Evolutionary conservation across 2,329 filamentous ascomycete species (phyloP), one percentile per base, ranked within the genome.

Genomic region (Xylariales sp.): DNA sequence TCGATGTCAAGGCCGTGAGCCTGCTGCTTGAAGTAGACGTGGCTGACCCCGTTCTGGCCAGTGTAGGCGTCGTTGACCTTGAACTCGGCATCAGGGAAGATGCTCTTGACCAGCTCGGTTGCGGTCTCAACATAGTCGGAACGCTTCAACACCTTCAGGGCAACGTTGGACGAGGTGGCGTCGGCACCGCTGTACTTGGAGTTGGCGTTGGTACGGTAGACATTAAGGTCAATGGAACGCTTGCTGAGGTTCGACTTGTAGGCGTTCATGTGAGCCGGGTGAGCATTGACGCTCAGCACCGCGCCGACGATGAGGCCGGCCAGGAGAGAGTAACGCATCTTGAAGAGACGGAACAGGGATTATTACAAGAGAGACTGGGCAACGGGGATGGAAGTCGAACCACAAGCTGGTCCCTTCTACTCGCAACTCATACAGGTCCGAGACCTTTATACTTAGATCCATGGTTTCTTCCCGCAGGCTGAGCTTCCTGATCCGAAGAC

Each of bases 11-110:
- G 54, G 1, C 71, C 76, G 40, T 79, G 72, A 5, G 65, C 61
- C 0, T 75, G 80, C 59, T 81, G 78, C 58, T 74, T 76, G 53
- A 80, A 77, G 55, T 78, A 69, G 47, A 79, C 73, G 50, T 81
- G 77, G 1, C 65, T 66, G 45, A 81, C 63, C 7, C 76, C 75
- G 40, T 77, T 78, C 33, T 51, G 57, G n/a, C 76, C 68, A 9
- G 74, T 62, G 37, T 80, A 80, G 50, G 71, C 65, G 51, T 79
- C 74, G 1, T 66, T 54, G 0, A 71, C 68, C 15, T 76, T 72
- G 57, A 79, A 80, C 16, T 62, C 56, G 3, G 59, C 60, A 12
- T 53, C 51, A 1, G 67, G 65, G 2, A 42, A 53, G 3, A 56
- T 40, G 6, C 53, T 57, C 58, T 69, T 66, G 27, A 73, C 61